Conservation (phyloP, 345 rosid genomes). For the Abelmoschus esculentus region DNA sequence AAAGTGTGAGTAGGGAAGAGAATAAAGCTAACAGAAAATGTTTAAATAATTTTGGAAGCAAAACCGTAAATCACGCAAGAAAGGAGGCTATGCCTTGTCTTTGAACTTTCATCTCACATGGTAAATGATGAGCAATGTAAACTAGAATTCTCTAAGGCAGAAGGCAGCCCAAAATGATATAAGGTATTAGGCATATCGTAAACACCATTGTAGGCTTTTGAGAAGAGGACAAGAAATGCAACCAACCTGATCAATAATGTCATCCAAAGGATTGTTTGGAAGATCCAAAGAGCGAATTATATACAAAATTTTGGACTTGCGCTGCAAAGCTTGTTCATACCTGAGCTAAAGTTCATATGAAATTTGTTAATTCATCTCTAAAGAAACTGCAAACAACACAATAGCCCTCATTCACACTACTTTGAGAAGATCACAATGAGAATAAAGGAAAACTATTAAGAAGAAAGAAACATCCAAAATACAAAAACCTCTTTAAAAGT, state of each 20-base stretch:
- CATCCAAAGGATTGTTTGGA: conserved; percentile 97
- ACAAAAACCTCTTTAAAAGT: conserved; percentile 58
- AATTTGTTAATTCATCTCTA: conserved; percentile 4
- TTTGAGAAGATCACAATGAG: background rate
- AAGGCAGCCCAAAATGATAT: background rate
- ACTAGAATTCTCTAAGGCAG: background rate
- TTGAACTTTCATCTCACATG: no score
- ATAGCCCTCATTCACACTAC: background rate
- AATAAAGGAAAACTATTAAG: background rate
- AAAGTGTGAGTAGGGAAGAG: background rate
- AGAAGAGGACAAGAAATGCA: background rate
- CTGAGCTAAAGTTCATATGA: conserved; percentile 28
- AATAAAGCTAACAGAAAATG: background rate
- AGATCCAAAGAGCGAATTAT: conserved; percentile 81
- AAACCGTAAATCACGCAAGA: background rate
- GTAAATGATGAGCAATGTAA: background rate
- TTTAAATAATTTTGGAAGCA: background rate
- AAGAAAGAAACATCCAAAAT: conserved; percentile 11
- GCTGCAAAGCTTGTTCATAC: conserved; percentile 80
- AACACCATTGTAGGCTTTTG: background rate
- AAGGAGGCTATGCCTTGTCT: no score
- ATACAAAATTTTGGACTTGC: conserved; percentile 81
- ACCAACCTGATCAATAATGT: conserved; percentile 85
- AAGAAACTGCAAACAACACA: conserved; percentile 10
- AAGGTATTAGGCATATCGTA: background rate